Evolutionary conservation across 2,329 filamentous ascomycete genomes (phyloP), one percentile per base, ranked within the genome.

Genomic region (Uncinocarpus reesii): DNA sequence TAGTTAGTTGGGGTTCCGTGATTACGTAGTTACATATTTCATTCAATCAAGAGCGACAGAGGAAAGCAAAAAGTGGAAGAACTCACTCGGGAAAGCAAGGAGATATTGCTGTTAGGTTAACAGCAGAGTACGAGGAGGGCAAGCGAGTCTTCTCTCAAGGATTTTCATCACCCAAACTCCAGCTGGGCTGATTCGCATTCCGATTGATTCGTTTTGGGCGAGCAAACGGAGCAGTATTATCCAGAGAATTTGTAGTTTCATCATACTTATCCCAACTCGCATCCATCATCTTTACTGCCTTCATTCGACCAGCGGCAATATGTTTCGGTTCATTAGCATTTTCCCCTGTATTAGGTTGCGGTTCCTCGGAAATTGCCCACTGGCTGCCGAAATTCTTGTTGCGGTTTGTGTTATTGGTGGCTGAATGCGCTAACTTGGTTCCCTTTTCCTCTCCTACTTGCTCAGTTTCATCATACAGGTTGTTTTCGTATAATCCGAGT

Each of bases 371-470:
- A 70, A 93, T 81, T 44, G 74, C 73, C 71, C 88, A 95, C 58
- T 95, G 86, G 16, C 80, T 66, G 42, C 81, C 80, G 57, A 93
- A 89, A 62, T 86, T 79, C 65, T 89, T 86, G 60, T 73, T 75
- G 48, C 86, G 83, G 64, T 82, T 78, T 60, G 81, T 79, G 50
- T 81, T 74, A 65, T 90, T 86, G 52, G 83, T 79, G 57, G 81
- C 79, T 42, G 75, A 76, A 8, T 86, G 72, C 7, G 81, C 69
- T 50, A 61, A 52, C 57, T 68, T 53, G 53, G 62, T 46, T 50
- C 56, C 52, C 44, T 56, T 43, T 11, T 53, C 48, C 20, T 57
- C 55, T 38, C 26, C 61, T 53, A 48, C 60, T 20, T 73, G 74
- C 28, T 79, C 76, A 42, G 80, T 75, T 50, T 79, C 77, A 57